Evolutionary conservation across 2,329 filamentous ascomycete species (phyloP).

Genomic region (Pestalotiopsis sp.): DNA sequence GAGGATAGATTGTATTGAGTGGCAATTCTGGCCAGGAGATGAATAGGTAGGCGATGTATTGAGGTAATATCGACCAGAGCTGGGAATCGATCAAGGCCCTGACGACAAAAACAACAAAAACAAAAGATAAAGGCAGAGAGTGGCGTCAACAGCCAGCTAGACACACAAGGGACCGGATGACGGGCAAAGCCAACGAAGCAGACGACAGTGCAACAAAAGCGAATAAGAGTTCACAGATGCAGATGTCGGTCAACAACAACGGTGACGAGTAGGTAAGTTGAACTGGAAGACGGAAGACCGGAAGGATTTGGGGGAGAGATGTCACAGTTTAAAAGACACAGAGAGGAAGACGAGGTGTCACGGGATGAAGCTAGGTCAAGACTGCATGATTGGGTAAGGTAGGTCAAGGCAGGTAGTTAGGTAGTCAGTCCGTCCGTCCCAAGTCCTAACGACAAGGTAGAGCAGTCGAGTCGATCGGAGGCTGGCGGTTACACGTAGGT

Average conservation of each 20-base stretch:
- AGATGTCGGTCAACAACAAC: conserved; percentile 4
- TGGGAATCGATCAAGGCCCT: background rate
- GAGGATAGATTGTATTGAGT: background rate
- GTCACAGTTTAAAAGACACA: background rate
- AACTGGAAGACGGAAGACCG: background rate
- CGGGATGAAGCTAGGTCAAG: background rate
- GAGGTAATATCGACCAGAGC: background rate
- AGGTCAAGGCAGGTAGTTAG: background rate
- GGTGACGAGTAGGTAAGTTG: background rate
- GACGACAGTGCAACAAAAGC: background rate
- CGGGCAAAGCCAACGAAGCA: conserved; percentile 1
- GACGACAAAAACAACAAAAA: background rate
- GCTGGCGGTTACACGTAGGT: background rate
- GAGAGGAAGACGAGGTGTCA: conserved; percentile 7
- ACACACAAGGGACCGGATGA: background rate
- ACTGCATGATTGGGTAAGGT: background rate
- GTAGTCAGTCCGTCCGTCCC: background rate
- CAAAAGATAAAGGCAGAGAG: background rate
- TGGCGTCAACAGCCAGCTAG: background rate
- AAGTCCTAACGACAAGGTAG: background rate
- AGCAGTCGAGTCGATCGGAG: background rate
- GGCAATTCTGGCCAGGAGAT: background rate
- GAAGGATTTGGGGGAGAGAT: background rate
- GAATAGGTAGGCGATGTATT: background rate
- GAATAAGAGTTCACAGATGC: conserved; percentile 9